phyloP scores from a whole-genome alignment of 495 filamentous ascomycete species.

The Penicillium salamii region DNA sequence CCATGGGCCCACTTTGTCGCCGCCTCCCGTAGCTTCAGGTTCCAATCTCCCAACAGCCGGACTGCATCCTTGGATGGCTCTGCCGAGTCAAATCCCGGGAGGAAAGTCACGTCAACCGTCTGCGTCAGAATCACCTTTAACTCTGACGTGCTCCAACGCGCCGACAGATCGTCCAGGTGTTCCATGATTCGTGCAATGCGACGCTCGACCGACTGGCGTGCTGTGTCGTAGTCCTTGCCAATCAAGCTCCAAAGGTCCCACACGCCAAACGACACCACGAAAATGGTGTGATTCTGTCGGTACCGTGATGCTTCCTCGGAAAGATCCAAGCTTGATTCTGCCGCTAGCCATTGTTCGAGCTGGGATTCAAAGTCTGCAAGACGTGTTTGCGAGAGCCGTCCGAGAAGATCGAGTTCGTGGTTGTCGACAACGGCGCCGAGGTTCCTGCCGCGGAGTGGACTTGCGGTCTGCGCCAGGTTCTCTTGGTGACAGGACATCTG shows the following conservation, averaged over 20 bases:
- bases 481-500: constrained; percentile 46
- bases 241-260: constrained; percentile 52
- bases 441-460: constrained; percentile 22
- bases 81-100: constrained; percentile 40
- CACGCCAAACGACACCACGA: constrained; percentile 47
- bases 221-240: constrained; percentile 29
- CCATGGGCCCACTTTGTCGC: constrained; percentile 41
- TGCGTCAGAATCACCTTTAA: constrained; percentile 48
- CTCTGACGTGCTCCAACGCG: constrained; percentile 35
- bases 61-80: constrained; percentile 42
- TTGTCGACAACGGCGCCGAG: constrained; percentile 44
- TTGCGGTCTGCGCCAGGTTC: constrained; percentile 41
- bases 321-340: constrained; percentile 26
- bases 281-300: constrained; percentile 33
- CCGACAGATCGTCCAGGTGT: constrained; percentile 37
- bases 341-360: constrained; percentile 38
- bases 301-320: constrained; percentile 18
- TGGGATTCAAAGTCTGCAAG: constrained; percentile 43
- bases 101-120: constrained; percentile 50
- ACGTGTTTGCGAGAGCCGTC: constrained; percentile 26
- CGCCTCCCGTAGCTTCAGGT: constrained; percentile 38
- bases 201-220: constrained; percentile 35
- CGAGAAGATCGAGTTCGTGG: constrained; percentile 23
- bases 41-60: constrained; percentile 43
- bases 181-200: constrained; percentile 45